Evolutionary conservation across 2,329 filamentous ascomycete species (phyloP), one percentile per base, ranked within the genome.

Genomic region (Teratosphaeria pseudoeucalypti): DNA sequence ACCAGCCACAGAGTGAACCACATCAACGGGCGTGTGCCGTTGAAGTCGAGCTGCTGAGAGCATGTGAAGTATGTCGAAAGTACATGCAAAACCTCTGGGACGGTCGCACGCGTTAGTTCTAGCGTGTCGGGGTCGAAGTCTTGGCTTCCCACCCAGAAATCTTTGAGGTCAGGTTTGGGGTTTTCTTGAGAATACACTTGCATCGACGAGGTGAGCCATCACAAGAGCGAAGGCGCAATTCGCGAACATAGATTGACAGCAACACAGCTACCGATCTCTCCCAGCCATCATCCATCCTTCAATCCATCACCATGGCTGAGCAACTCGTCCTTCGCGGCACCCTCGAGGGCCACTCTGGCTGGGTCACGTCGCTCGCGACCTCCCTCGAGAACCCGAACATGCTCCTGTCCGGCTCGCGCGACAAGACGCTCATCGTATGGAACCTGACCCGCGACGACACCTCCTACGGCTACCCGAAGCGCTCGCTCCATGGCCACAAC

Each of bases 301-400:
- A 49, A 6, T 6, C 9, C 19, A 49, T 23, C 43, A 49, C 43
- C n/a, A 71, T 76, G 68, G 70, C 74, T 63, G 73, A 75, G 65
- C 71, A 76, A 64, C 71, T 76, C 64, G 74, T 77, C 63, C 72
- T 76, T 65, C 73, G 74, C 63, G 75, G 75, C 58, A 75, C 74
- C 68, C 72, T 77, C 57, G 74, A 76, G 88, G 92, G 92, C 87
- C 92, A 97, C 87, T 94, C 89, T 85, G 92, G 92, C 85, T 97
- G 92, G 92, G 92, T 97, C 82, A 97, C 92, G 81, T 91, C 86
- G 82, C 85, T 97, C 81, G 92, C 92, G 74, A 97, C 92, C 79
- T 96, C 92, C 74, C 88, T 96, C 82, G 92, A 97, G 88, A 96
- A 96, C 89, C 94, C 94, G 76, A 97, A 99, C 86, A 97, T 99